phyloP scores from a whole-genome alignment of 352 stramenopile species.

The Globisporangium irregulare region DNA sequence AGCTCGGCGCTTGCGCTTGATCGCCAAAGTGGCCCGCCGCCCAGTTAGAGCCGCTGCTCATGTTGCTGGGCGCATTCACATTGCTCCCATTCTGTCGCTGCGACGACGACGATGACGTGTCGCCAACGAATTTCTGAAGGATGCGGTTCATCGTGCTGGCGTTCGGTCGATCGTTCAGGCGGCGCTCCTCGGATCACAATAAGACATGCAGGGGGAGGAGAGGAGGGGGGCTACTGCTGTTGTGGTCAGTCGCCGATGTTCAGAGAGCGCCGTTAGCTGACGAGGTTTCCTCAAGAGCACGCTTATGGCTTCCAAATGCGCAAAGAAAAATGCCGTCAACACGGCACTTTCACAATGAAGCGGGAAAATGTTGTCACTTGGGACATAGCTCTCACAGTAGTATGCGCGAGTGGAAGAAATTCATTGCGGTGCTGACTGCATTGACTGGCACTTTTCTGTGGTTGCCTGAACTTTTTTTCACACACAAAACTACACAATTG shows the following conservation, averaged over 20 bases:
- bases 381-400: background rate
- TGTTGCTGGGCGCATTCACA: background rate
- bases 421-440: too few relatives aligned
- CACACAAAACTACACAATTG: background rate
- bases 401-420: too few relatives aligned
- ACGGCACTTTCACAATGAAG: background rate
- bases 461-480: background rate
- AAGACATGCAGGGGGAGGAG: background rate
- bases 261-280: background rate
- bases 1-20: slow-evolving; percentile 9
- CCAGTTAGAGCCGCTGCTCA: slow-evolving; percentile 1
- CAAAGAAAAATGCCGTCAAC: background rate
- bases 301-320: slow-evolving; percentile 5
- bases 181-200: background rate
- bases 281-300: background rate
- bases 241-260: background rate
- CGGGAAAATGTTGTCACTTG: background rate
- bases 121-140: slow-evolving; percentile 21
- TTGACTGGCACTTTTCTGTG: background rate
- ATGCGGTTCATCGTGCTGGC: slow-evolving; percentile 18
- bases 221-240: background rate
- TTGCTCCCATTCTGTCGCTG: background rate
- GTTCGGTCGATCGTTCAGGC: background rate
- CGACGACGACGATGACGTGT: slow-evolving; percentile 4
- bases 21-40: background rate